phyloP scores from a whole-genome alignment of 2,329 filamentous ascomycete species.

The Cyclaneusma minus region DNA sequence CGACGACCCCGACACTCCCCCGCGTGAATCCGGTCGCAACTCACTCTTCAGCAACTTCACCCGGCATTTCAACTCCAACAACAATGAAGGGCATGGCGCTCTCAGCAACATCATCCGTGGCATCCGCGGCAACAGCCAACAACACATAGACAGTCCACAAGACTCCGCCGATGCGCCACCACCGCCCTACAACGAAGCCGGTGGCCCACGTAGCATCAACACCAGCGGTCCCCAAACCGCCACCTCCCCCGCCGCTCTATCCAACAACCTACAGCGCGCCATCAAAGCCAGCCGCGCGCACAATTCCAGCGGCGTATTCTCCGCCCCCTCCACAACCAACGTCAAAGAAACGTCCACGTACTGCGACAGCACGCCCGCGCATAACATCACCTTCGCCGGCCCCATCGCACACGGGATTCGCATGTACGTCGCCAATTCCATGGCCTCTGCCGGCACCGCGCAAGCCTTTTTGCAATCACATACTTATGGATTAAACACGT shows the following conservation, averaged over 20 bases:
- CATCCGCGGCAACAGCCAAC: constrained; percentile 1
- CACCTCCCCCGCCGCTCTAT: constrained; percentile 43
- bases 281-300: constrained; percentile 66
- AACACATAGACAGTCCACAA: constrained; percentile 3
- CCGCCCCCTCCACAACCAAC: constrained; percentile 51
- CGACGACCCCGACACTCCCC: constrained; percentile 41
- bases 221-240: constrained; percentile 25
- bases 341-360: constrained; percentile 76
- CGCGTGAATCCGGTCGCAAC: constrained; percentile 28
- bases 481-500: constrained; percentile 51
- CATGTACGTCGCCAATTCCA: constrained; percentile 48
- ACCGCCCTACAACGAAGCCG: constrained; percentile 12
- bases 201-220: constrained; percentile 4
- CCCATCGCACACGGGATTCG: constrained; percentile 58
- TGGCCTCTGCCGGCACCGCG: constrained; percentile 26
- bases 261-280: constrained; percentile 61
- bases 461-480: no score
- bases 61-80: constrained; percentile 52
- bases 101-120: constrained; percentile 26
- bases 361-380: constrained; percentile 62
- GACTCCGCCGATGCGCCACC: constrained; percentile 8
- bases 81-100: constrained; percentile 25
- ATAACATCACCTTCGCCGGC: constrained; percentile 57
- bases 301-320: constrained; percentile 59
- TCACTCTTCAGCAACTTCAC: constrained; percentile 51